A percentile compares a stretch with the other conserved stretches of the same genome.
These are phyloP conservation scores for Yarrowia hollandica DNA, from an alignment of 805 yeast species.

Conservation along the genomic window DNA sequence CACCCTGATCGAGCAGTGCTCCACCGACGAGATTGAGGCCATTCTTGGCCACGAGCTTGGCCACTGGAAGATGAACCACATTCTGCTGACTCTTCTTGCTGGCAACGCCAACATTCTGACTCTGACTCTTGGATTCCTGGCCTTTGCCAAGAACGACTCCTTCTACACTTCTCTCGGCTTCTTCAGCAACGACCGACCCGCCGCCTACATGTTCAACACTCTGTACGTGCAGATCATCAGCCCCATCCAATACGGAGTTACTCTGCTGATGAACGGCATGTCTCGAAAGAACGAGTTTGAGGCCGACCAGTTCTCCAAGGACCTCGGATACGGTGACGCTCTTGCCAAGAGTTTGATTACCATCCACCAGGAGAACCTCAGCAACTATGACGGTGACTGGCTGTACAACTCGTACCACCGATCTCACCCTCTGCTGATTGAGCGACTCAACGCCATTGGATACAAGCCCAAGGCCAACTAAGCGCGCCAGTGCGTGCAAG, in stretches of 20 bases:
- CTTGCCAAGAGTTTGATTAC: constrained; percentile 72
- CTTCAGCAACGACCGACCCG: constrained; percentile 36
- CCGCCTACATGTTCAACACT: constrained; percentile 84
- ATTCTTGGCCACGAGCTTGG: constrained; percentile 98
- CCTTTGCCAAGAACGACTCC: constrained; percentile 75
- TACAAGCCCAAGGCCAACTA: constrained; percentile 25
- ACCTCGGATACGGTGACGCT: constrained; percentile 66
- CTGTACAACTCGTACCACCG: constrained; percentile 84
- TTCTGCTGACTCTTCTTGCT: constrained; percentile 68
- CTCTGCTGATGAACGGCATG: constrained; percentile 65
- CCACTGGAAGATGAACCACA: constrained; percentile 92
- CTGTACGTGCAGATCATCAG: constrained; percentile 48
- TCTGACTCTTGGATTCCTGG: constrained; percentile 72
- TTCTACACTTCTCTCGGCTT: constrained; percentile 82
- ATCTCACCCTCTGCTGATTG: constrained; percentile 89
- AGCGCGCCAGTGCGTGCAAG: no score
- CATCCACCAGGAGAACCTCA: constrained; percentile 75
- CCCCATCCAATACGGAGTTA: constrained; percentile 71
- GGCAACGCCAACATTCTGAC: constrained; percentile 64
- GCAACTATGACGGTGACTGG: constrained; percentile 87
- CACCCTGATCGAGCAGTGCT: constrained; percentile 78
- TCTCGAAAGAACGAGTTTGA: constrained; percentile 89
- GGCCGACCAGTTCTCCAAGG: constrained; percentile 85
- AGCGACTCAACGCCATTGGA: constrained; percentile 75
- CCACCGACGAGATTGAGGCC: constrained; percentile 81